Base-by-base conservation (phyloP, 176 grass and related monocot species). In the Oryza glumipatula region DNA sequence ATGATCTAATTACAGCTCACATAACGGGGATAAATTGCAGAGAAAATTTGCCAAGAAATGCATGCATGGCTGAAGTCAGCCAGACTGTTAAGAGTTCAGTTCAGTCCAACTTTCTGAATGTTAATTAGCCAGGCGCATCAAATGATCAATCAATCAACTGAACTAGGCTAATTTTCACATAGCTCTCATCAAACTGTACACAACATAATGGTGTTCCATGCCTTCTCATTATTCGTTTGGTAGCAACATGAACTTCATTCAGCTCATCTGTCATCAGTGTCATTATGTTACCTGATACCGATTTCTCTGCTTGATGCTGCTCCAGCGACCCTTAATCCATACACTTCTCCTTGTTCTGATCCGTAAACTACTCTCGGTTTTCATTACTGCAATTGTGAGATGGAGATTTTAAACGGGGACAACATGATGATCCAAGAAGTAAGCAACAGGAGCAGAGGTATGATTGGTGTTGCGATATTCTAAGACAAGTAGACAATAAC, bases 151-250 rank as follows among this genome's bases (percentile, higher is more conserved):
- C 58, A 33, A 58, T 45, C 13, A 19, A 17, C 32, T 63, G 67
- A 71, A 3, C 73, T 16, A 77, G 28, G 52, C 0, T 41, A 41
- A 41, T 41, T 88, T 65, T 67, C 24, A 60, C 28, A 63, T 64
- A 10, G 15, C 65, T 88, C 33, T 44, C 76, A 35, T 82, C 49
- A 9, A 21, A 65, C 52, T 76, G 66, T 85, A 21, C 28, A 6
- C 39, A 43, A 22, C 26, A 65, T 45, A 43, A 77, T 81, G 86
- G 68, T 65, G 54, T 35, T 54, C 74, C 77, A 80, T 85, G 15
- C 48, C 77, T 80, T 17, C 69, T 15, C 12, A 47, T 13, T 21
- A 36, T 21, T 75, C 72, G 41, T 88, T 73, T 67, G 81, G 81
- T 80, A n/a, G 60, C 23, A 69, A 17, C 36, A 63, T 64, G 45